phyloP scores from a whole-genome alignment of 2,329 filamentous ascomycete species.

The Beauveria bassiana region DNA sequence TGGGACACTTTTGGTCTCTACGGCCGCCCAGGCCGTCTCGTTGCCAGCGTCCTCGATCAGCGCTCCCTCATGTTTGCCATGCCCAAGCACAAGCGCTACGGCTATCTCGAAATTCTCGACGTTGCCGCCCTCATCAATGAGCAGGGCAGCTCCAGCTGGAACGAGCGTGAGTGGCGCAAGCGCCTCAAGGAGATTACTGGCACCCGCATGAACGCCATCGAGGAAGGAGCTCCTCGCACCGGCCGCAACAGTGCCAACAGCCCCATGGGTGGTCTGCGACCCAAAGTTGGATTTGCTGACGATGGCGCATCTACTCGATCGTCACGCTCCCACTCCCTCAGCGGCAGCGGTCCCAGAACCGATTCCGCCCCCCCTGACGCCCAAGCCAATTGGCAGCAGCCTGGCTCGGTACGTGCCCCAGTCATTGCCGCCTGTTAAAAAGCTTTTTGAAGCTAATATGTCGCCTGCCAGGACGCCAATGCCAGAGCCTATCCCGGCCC shows the following conservation, averaged over 20 bases:
- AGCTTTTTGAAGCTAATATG: constrained; percentile 41
- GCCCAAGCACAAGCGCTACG: constrained; percentile 79
- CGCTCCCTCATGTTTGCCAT: constrained; percentile 97
- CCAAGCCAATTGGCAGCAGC: constrained; percentile 28
- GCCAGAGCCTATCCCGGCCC: constrained; percentile 18
- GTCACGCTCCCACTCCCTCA: constrained; percentile 44
- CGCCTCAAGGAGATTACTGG: constrained; percentile 83
- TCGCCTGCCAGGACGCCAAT: constrained; percentile 19
- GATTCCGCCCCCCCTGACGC: constrained; percentile 44
- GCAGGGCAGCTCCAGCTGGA: constrained; percentile 69
- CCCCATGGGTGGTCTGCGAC: constrained; percentile 35
- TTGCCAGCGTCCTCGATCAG: constrained; percentile 79
- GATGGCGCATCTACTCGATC: constrained; percentile 42
- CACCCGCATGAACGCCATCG: constrained; percentile 61
- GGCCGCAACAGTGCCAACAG: constrained; percentile 50
- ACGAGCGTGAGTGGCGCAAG: constrained; percentile 82
- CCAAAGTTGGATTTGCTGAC: constrained; percentile 52
- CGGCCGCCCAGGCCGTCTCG: constrained; percentile 75
- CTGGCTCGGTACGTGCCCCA: constrained; percentile 25
- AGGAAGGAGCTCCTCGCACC: constrained; percentile 38
- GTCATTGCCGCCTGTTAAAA: constrained; percentile 30
- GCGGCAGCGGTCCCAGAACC: constrained; percentile 35
- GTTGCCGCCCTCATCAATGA: constrained; percentile 73
- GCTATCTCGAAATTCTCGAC: constrained; percentile 84
- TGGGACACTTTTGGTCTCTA: constrained; percentile 92